Conservation (phyloP, 1,284 basidiomycete genomes). For the Ustilago trichophora region DNA sequence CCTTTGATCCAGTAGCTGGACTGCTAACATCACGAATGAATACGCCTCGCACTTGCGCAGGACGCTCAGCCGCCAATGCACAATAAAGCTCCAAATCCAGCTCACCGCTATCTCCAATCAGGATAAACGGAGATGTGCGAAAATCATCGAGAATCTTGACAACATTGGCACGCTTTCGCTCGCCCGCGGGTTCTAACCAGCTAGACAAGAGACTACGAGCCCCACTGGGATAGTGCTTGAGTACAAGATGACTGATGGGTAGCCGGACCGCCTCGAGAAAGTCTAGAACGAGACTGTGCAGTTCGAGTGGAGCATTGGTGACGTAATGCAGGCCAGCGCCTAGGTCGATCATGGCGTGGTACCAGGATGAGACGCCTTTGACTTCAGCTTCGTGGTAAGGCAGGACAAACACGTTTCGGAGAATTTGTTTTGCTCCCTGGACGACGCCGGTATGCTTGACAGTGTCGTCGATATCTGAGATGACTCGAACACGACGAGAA, state of each 20-base stretch:
- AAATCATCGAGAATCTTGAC: slow-evolving; percentile 52
- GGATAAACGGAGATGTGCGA: slow-evolving; percentile 50
- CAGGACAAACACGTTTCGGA: slow-evolving; percentile 70
- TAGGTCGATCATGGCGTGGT: slow-evolving; percentile 32
- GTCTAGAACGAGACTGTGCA: slow-evolving; percentile 80
- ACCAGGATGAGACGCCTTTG: slow-evolving; percentile 78
- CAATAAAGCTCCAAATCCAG: slow-evolving; percentile 62
- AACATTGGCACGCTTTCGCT: slow-evolving; percentile 51
- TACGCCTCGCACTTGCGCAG: slow-evolving; percentile 51
- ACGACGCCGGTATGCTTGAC: slow-evolving; percentile 73
- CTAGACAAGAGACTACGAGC: slow-evolving; percentile 43
- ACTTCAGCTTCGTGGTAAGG: slow-evolving; percentile 78
- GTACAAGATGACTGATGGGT: slow-evolving; percentile 71
- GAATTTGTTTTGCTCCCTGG: slow-evolving; percentile 64
- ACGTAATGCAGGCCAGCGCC: slow-evolving; percentile 67
- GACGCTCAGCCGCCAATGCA: slow-evolving; percentile 55
- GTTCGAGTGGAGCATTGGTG: slow-evolving; percentile 88
- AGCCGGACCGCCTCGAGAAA: slow-evolving; percentile 79
- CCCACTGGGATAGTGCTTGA: slow-evolving; percentile 56
- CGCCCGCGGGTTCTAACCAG: slow-evolving; percentile 56
- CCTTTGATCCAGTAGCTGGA: background rate
- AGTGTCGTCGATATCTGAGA: slow-evolving; percentile 95
- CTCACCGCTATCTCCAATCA: slow-evolving; percentile 63
- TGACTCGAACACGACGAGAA: slow-evolving; percentile 70
- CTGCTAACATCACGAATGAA: slow-evolving; percentile 61